phyloP scores from a whole-genome alignment of 2,329 filamentous ascomycete genomes.

The Aaosphaeria arxii region DNA sequence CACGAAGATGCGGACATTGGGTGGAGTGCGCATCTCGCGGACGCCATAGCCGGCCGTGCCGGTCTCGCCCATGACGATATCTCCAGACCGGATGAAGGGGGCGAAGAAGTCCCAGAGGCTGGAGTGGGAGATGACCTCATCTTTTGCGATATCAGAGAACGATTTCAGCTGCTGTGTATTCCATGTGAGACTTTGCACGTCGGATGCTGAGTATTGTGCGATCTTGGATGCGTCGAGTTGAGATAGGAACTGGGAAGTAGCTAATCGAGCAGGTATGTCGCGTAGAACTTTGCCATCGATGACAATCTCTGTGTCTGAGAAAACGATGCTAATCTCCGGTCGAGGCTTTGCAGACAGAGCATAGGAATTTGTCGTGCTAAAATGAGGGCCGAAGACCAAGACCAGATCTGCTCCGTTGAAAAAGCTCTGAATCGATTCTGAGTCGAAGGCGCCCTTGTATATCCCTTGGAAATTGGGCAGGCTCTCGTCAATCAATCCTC shows the following conservation, averaged over 20 bases:
- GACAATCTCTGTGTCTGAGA: background rate
- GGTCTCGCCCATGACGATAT: conserved; percentile 57
- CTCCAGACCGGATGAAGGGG: conserved; percentile 48
- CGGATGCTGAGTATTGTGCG: background rate
- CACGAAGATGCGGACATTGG: background rate
- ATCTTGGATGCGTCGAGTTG: background rate
- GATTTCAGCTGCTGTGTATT: background rate
- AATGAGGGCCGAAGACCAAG: conserved; percentile 8
- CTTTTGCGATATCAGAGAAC: background rate
- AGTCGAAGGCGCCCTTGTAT: background rate
- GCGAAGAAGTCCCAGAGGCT: conserved; percentile 43
- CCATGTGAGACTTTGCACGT: background rate
- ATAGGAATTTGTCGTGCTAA: background rate
- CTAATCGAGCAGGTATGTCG: background rate
- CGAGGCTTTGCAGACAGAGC: background rate
- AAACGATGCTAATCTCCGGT: background rate
- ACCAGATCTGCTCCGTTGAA: conserved; percentile 18
- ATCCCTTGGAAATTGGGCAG: conserved; percentile 1
- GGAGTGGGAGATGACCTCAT: conserved; percentile 13
- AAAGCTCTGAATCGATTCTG: conserved; percentile 1
- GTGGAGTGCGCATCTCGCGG: background rate
- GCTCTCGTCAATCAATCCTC: conserved; percentile 11
- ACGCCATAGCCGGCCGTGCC: conserved; percentile 54
- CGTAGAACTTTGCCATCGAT: background rate
- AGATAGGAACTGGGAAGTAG: background rate